Evolutionary conservation across 1,139 yeast genomes (phyloP).

Genomic region (Geotrichum restrictum): DNA sequence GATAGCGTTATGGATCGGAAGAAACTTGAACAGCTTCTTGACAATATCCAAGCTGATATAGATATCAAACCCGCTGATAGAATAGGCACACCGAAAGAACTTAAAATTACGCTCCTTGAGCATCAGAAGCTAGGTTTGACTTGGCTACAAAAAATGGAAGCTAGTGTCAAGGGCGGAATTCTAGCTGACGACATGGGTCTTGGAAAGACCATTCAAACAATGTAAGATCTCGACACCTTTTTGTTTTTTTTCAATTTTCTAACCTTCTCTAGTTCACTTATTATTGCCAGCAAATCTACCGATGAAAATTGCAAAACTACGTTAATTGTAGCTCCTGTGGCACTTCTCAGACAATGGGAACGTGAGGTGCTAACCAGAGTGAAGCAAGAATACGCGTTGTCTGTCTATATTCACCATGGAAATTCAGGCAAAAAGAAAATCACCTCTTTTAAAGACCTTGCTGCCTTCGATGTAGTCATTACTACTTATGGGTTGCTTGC

Average conservation of each 20-base stretch:
- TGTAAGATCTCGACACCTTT: constrained; percentile 39
- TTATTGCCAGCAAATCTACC: constrained; percentile 52
- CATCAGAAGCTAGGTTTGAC: constrained; percentile 84
- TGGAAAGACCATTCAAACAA: constrained; percentile 84
- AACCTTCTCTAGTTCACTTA: constrained; percentile 42
- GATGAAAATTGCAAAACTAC: constrained; percentile 48
- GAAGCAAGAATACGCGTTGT: constrained; percentile 47
- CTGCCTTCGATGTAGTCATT: constrained; percentile 64
- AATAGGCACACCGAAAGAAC: constrained; percentile 64
- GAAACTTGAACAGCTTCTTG: constrained; percentile 54
- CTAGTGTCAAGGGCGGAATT: constrained; percentile 62
- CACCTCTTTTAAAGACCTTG: constrained; percentile 45
- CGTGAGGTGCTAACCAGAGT: constrained; percentile 65
- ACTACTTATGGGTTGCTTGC: constrained; percentile 76
- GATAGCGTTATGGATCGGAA: constrained; percentile 24
- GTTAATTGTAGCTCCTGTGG: constrained; percentile 80
- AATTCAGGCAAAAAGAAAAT: constrained; percentile 46
- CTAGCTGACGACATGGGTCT: constrained; percentile 94
- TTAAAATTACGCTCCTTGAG: constrained; percentile 62
- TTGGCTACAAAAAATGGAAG: constrained; percentile 74
- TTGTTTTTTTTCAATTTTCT: not conserved
- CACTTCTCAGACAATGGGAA: constrained; percentile 79
- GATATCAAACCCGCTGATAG: constrained; percentile 43
- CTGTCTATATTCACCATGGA: constrained; percentile 64
- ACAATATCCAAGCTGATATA: constrained; percentile 61